Evolutionary conservation across 2,329 filamentous ascomycete species (phyloP).

Genomic region (Ophiocordyceps sinensis): DNA sequence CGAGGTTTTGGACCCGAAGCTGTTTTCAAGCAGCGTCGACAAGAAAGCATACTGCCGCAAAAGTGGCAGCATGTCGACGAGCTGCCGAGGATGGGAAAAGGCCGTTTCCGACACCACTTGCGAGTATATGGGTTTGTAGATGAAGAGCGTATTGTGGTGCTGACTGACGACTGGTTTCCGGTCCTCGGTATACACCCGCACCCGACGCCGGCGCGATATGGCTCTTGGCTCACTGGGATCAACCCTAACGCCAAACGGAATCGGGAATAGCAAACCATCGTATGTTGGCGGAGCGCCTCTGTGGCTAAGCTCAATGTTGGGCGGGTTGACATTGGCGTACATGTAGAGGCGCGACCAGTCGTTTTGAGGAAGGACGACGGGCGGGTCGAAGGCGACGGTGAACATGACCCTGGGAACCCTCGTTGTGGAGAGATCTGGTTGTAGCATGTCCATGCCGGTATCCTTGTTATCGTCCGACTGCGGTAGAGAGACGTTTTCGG

Average conservation of each 20-base stretch:
- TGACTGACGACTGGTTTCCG: constrained; percentile 15
- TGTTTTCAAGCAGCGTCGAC: constrained; percentile 46
- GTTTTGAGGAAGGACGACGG: constrained; percentile 52
- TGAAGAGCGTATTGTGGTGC: constrained; percentile 48
- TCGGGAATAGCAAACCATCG: constrained; percentile 43
- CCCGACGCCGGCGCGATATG: constrained; percentile 32
- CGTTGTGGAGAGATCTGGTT: constrained; percentile 26
- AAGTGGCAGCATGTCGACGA: constrained; percentile 58
- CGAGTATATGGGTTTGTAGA: constrained; percentile 61
- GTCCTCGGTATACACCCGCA: constrained; percentile 25
- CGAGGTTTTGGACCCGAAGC: constrained; percentile 31
- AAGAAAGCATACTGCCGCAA: constrained; percentile 65
- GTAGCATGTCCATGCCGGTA: constrained; percentile 36
- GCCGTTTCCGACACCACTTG: constrained; percentile 52
- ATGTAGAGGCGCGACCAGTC: constrained; percentile 49
- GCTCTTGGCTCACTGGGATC: constrained; percentile 44
- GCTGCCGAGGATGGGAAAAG: constrained; percentile 64
- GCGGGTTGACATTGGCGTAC: constrained; percentile 32
- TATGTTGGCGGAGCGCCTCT: constrained; percentile 28
- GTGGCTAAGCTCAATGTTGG: constrained; percentile 18
- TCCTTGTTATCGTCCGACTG: constrained; percentile 30
- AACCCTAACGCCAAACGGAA: constrained; percentile 30
- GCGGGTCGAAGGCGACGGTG: constrained; percentile 59
- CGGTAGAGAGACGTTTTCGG: constrained; percentile 46
- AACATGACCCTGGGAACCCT: constrained; percentile 61